These are phyloP conservation scores for Suhomyces vadensis DNA, from an alignment of 805 yeast species.

Conservation along the genomic window DNA sequence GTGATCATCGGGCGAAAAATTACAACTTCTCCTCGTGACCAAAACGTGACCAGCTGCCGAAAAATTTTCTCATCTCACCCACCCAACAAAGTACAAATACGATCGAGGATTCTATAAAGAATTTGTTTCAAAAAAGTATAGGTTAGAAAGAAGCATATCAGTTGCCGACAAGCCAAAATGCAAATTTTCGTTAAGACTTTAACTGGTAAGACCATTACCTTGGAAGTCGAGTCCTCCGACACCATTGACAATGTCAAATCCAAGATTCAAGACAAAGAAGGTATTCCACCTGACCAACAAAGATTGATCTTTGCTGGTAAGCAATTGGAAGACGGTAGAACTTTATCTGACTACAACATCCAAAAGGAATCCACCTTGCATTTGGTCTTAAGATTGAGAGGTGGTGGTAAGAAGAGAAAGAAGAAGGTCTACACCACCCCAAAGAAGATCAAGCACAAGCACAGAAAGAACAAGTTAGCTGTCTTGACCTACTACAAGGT, in stretches of 20 bases:
- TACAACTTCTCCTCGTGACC: too few species aligned
- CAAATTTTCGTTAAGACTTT: constrained; percentile 99
- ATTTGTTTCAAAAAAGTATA: not conserved
- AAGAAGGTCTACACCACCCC: constrained; percentile 99
- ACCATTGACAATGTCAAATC: constrained; percentile 98
- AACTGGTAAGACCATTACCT: constrained; percentile 98
- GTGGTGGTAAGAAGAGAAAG: constrained; percentile 99
- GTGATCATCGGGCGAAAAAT: too few species aligned
- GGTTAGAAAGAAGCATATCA: constrained; percentile 52
- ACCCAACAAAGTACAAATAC: not conserved
- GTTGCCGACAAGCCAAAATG: constrained; percentile 54
- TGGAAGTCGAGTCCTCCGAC: constrained; percentile 98
- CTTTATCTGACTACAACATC: constrained; percentile 98
- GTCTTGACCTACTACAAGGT: constrained; percentile 99
- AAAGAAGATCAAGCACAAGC: constrained; percentile 99
- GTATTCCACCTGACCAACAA: constrained; percentile 99
- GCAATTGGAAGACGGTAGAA: constrained; percentile 99
- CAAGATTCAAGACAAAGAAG: constrained; percentile 98
- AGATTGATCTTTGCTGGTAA: constrained; percentile 99
- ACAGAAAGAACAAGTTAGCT: constrained; percentile 98
- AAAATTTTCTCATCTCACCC: not conserved
- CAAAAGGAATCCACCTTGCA: constrained; percentile 99
- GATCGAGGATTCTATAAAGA: not conserved
- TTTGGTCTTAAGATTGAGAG: constrained; percentile 96
- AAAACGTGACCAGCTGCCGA: not conserved